Evolutionary conservation across 2,329 filamentous ascomycete species (phyloP).

Genomic region (Dothistroma pini): DNA sequence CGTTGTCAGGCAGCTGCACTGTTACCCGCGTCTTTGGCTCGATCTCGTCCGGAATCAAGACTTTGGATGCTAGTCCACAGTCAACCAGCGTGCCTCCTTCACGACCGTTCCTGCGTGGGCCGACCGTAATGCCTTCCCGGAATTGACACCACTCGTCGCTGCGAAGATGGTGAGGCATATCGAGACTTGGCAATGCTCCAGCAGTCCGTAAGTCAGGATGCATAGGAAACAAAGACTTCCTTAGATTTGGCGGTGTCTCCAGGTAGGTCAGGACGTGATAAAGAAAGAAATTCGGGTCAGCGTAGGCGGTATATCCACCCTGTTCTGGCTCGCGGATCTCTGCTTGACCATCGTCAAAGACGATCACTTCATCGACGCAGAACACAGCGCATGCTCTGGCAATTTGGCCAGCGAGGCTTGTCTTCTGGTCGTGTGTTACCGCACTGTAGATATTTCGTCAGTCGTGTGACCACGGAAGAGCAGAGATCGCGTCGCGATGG

Average conservation of each 20-base stretch:
- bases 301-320: constrained; percentile 60
- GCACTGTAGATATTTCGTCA: constrained; percentile 48
- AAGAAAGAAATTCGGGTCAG: constrained; percentile 75
- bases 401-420: constrained; percentile 67
- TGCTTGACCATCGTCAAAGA: constrained; percentile 69
- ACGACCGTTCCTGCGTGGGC: constrained; percentile 40
- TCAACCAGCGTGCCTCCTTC: constrained; percentile 43
- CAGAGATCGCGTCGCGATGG: background rate
- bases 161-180: constrained; percentile 80
- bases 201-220: constrained; percentile 74
- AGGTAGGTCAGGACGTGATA: constrained; percentile 75
- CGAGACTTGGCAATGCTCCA: constrained; percentile 69
- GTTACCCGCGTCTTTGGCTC: constrained; percentile 71
- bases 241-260: constrained; percentile 79
- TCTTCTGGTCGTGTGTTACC: constrained; percentile 70
- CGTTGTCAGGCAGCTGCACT: constrained; percentile 56
- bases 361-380: constrained; percentile 75
- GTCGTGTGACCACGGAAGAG: constrained; percentile 4
- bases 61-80: constrained; percentile 47
- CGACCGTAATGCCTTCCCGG: constrained; percentile 68
- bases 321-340: constrained; percentile 34
- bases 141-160: constrained; percentile 74
- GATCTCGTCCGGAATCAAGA: constrained; percentile 57
- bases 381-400: constrained; percentile 80
- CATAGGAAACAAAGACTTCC: constrained; percentile 69